A percentile compares a stretch with the other conserved stretches of the same genome.
phyloP scores from a whole-genome alignment of 768 basidiomycete genomes.

The Fomitopsis pulvina region DNA sequence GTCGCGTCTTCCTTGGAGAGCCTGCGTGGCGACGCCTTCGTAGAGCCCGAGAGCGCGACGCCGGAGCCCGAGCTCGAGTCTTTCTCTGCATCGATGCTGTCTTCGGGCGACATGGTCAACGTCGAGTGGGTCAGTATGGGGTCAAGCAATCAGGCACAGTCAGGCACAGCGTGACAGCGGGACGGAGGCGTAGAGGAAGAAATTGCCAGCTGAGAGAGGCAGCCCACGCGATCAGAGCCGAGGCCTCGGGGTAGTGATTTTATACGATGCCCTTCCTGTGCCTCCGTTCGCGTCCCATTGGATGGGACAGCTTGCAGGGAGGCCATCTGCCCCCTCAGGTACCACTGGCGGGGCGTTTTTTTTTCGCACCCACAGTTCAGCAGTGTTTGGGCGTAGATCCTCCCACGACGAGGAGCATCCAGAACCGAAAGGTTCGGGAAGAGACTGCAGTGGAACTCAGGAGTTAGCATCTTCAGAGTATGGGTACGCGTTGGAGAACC shows the following conservation, averaged over 20 bases:
- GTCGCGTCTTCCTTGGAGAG: not conserved
- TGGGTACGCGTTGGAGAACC: too few species aligned
- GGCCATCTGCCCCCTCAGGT: not conserved
- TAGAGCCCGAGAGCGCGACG: not conserved
- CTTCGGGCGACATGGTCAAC: not conserved
- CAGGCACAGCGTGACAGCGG: not conserved
- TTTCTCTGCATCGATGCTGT: not conserved
- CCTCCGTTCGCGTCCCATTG: not conserved
- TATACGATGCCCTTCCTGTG: not conserved
- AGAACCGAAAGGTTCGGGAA: too few species aligned
- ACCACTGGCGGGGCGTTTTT: too few species aligned
- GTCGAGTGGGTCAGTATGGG: not conserved
- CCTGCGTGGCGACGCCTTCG: not conserved
- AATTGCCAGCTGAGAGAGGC: not conserved
- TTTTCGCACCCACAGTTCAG: not conserved
- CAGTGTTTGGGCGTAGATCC: not conserved
- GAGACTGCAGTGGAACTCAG: too few species aligned
- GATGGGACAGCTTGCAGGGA: not conserved
- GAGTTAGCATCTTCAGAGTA: too few species aligned
- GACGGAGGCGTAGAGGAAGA: not conserved
- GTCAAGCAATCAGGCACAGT: not conserved
- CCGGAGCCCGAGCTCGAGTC: not conserved
- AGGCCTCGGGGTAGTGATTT: not conserved
- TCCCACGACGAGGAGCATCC: not conserved
- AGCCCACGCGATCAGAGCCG: not conserved